These are phyloP conservation scores for Saturnispora quitensis DNA, from an alignment of 805 yeast genomes.

Conservation along the genomic window DNA sequence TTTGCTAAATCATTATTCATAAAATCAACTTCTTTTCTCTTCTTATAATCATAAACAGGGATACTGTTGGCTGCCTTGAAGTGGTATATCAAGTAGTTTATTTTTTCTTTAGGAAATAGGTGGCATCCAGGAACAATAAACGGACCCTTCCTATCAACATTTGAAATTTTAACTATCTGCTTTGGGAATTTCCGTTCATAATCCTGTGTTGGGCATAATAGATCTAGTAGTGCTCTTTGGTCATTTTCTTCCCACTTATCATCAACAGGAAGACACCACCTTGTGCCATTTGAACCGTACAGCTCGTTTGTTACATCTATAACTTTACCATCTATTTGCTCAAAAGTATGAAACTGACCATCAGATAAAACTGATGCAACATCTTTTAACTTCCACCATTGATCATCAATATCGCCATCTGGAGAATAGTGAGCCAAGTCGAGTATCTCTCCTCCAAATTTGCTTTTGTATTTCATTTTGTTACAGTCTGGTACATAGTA, in stretches of 20 bases:
- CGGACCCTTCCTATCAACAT: background rate
- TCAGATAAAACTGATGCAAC: constrained; percentile 7
- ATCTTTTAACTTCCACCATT: constrained; percentile 12
- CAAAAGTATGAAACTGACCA: constrained; percentile 8
- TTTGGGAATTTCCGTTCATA: background rate
- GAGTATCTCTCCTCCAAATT: constrained; percentile 67
- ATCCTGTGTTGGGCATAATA: background rate
- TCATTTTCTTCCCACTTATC: background rate
- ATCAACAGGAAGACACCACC: background rate
- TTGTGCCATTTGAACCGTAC: constrained; percentile 29
- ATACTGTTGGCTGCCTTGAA: background rate
- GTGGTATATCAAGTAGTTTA: background rate
- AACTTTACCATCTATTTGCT: background rate
- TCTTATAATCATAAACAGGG: background rate
- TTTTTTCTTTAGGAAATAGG: background rate
- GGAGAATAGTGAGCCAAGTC: constrained; percentile 31
- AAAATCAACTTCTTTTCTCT: background rate
- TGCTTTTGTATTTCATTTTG: constrained; percentile 75
- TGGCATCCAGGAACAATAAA: constrained; percentile 5
- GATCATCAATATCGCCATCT: constrained; percentile 4
- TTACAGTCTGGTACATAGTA: constrained; percentile 69
- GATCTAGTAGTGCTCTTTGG: background rate
- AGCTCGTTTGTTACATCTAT: constrained; percentile 28
- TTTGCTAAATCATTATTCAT: background rate
- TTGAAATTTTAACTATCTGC: background rate